A percentile compares a stretch with the other conserved stretches of the same genome.
phyloP scores from a whole-genome alignment of 805 yeast genomes.

The Metschnikowia colocasiae region DNA sequence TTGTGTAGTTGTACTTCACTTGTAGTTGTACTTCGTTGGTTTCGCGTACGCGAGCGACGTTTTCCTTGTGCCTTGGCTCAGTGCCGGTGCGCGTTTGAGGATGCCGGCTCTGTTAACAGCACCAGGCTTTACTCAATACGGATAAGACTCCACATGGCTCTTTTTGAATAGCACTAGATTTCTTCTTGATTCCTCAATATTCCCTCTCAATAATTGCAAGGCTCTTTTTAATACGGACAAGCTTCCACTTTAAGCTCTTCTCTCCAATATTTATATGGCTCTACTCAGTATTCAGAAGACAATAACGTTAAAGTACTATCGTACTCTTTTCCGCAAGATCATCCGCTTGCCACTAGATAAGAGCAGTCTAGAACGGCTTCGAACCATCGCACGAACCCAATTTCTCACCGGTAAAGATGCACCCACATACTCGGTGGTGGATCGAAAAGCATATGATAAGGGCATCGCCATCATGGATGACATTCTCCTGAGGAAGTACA shows the following conservation, averaged over 20 bases:
- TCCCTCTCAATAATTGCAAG: too few species aligned
- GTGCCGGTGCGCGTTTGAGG: neutral
- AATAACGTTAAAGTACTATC: constrained; percentile 17
- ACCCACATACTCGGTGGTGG: constrained; percentile 12
- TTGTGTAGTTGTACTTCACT: neutral
- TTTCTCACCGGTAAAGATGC: constrained; percentile 11
- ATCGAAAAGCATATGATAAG: constrained; percentile 15
- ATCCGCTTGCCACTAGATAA: constrained; percentile 31
- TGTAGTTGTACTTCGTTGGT: neutral
- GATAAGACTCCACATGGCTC: too few species aligned
- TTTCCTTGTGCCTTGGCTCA: neutral
- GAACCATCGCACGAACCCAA: constrained; percentile 12
- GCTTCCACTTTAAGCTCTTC: too few species aligned
- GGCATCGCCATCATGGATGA: constrained; percentile 21
- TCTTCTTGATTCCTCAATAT: too few species aligned
- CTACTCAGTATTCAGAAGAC: neutral
- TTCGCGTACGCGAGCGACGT: constrained; percentile 2
- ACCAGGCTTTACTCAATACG: too few species aligned
- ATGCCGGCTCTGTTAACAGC: neutral
- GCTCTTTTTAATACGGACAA: too few species aligned
- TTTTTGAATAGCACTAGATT: too few species aligned
- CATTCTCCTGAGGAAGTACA: constrained; percentile 25
- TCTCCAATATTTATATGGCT: neutral
- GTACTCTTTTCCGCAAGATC: constrained; percentile 22
- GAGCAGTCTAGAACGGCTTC: constrained; percentile 11